Conservation (phyloP, 1,139 yeast species). For the Kodamaea anthophila region DNA sequence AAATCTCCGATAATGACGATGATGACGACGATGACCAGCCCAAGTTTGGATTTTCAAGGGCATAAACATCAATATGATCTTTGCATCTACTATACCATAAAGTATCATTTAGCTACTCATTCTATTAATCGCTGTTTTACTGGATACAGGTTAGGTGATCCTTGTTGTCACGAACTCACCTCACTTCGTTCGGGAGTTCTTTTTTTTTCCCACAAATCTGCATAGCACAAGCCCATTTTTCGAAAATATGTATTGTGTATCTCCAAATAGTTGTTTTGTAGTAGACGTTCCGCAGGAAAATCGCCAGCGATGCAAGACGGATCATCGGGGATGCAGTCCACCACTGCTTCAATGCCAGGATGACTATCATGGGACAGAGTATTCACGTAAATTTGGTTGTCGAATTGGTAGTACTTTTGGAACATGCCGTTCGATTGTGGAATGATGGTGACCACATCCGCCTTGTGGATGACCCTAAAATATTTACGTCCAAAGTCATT, state of each 20-base stretch:
- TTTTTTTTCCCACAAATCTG: too few species aligned
- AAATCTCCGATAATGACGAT: constrained; percentile 26
- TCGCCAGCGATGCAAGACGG: constrained; percentile 36
- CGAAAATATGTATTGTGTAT: constrained; percentile 46
- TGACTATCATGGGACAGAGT: constrained; percentile 22
- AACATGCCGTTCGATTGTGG: constrained; percentile 27
- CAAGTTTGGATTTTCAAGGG: constrained; percentile 26
- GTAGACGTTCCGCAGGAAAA: constrained; percentile 13
- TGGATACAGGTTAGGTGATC: too few species aligned
- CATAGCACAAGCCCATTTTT: constrained; percentile 42
- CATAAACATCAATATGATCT: constrained; percentile 5
- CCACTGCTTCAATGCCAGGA: constrained; percentile 26
- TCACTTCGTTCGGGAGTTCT: too few species aligned
- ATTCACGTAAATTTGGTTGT: constrained; percentile 43
- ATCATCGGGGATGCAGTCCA: constrained; percentile 30
- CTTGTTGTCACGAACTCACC: too few species aligned
- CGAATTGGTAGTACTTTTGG: constrained; percentile 32
- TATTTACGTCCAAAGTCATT: constrained; percentile 23
- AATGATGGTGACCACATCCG: constrained; percentile 40
- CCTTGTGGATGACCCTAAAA: constrained; percentile 40
- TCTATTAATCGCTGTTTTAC: not conserved
- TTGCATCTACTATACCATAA: not conserved
- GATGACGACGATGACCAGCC: constrained; percentile 34
- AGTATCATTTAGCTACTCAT: not conserved
- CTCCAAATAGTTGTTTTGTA: constrained; percentile 24